A percentile compares a stretch with the other conserved stretches of the same genome.
Evolutionary conservation across 345 rosid species (phyloP).

Genomic region (Capsella bursapastoris): DNA sequence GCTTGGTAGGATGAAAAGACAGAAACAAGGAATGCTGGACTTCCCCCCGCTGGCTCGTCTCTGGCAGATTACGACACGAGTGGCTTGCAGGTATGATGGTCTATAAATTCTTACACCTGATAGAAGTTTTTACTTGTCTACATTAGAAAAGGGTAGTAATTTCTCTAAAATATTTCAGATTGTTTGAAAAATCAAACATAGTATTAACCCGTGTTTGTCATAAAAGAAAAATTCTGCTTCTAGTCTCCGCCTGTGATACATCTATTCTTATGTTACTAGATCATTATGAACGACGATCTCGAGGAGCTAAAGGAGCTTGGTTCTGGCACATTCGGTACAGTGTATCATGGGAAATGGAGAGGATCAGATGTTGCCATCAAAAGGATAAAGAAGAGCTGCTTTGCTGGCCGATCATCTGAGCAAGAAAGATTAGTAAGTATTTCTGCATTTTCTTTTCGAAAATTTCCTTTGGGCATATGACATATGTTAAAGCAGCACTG

Average conservation of each 20-base stretch:
- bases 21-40: slow-evolving; percentile 54
- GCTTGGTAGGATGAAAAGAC: slow-evolving; percentile 60
- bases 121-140: slow-evolving; percentile 10
- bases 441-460: slow-evolving; percentile 6
- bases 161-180: slow-evolving; percentile 5
- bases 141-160: background rate
- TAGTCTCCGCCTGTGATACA: slow-evolving; percentile 16
- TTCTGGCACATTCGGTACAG: slow-evolving; percentile 98
- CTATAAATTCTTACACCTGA: slow-evolving; percentile 5
- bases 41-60: slow-evolving; percentile 63
- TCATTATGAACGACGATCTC: slow-evolving; percentile 88
- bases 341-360: slow-evolving; percentile 99
- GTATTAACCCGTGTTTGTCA: background rate
- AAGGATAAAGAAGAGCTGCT: slow-evolving; percentile 91
- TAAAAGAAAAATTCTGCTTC: background rate
- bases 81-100: slow-evolving; percentile 72
- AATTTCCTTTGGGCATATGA: slow-evolving; percentile 3
- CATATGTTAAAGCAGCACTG: background rate
- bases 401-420: slow-evolving; percentile 90
- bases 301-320: slow-evolving; percentile 96
- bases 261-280: slow-evolving; percentile 46
- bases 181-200: slow-evolving; percentile 13
- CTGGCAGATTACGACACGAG: slow-evolving; percentile 61
- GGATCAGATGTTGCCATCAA: slow-evolving; percentile 98
- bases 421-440: slow-evolving; percentile 89